Percentiles rank a stretch among this genome's conserved stretches.
phyloP scores from a whole-genome alignment of 2,329 filamentous ascomycete genomes.

The Cladosporium sp. region DNA sequence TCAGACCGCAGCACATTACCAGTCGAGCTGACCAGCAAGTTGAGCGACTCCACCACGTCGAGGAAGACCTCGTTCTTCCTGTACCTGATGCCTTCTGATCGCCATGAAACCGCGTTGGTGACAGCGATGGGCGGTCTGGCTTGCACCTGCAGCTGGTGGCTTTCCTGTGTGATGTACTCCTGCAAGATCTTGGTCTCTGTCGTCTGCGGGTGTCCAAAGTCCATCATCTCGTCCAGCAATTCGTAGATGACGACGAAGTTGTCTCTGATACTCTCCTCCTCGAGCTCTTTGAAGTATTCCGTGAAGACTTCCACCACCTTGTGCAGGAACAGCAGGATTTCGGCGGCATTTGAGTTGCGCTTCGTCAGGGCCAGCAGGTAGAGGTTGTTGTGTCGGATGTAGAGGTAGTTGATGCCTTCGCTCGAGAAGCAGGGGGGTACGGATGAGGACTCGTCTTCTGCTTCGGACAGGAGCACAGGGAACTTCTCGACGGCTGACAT shows the following conservation, averaged over 20 bases:
- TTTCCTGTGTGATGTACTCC: slow-evolving; percentile 95
- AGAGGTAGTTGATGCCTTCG: slow-evolving; percentile 99
- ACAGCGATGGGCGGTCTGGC: slow-evolving; percentile 94
- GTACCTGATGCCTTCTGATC: slow-evolving; percentile 95
- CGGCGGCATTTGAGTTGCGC: slow-evolving; percentile 97
- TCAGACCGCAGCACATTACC: slow-evolving; percentile 94
- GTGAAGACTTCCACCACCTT: slow-evolving; percentile 98
- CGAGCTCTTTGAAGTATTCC: slow-evolving; percentile 98
- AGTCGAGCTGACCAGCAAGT: slow-evolving; percentile 87
- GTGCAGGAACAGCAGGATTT: slow-evolving; percentile 96
- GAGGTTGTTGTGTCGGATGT: slow-evolving; percentile 98
- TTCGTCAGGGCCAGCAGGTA: slow-evolving; percentile 97
- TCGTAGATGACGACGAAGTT: slow-evolving; percentile 99
- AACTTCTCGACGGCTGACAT: slow-evolving; percentile 99
- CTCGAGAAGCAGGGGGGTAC: slow-evolving; percentile 97
- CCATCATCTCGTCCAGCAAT: slow-evolving; percentile 99
- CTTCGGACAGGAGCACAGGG: slow-evolving; percentile 89
- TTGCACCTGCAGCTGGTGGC: slow-evolving; percentile 95
- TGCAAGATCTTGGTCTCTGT: slow-evolving; percentile 98
- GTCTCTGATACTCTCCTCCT: slow-evolving; percentile 97
- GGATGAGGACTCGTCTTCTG: slow-evolving; percentile 97
- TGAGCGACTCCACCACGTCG: slow-evolving; percentile 93
- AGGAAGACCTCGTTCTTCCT: slow-evolving; percentile 99
- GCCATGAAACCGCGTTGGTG: slow-evolving; percentile 96
- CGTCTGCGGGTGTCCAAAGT: slow-evolving; percentile 98